These are phyloP conservation scores for Microsporum canis DNA, from an alignment of 2,329 filamentous ascomycete species.

Conservation along the genomic window DNA sequence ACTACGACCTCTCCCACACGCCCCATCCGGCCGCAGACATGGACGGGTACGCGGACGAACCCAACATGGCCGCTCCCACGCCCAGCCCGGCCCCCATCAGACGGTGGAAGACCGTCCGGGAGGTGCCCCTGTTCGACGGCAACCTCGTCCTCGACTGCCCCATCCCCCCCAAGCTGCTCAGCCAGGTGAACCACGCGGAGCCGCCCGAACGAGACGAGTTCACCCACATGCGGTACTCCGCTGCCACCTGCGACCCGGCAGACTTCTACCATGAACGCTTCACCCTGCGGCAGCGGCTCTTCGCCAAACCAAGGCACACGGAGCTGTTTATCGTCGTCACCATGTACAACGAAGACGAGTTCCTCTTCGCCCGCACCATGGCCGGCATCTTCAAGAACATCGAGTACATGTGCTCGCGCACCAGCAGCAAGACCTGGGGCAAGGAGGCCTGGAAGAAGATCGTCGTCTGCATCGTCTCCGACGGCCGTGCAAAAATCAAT, in stretches of 20 bases:
- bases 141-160: slow-evolving; percentile 96
- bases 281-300: slow-evolving; percentile 79
- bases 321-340: slow-evolving; percentile 94
- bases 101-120: slow-evolving; percentile 97
- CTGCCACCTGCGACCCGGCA: slow-evolving; percentile 83
- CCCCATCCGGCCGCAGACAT: slow-evolving; percentile 40
- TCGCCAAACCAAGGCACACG: slow-evolving; percentile 83
- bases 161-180: slow-evolving; percentile 76
- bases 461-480: slow-evolving; percentile 92
- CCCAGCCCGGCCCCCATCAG: slow-evolving; percentile 55
- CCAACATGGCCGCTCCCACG: slow-evolving; percentile 23
- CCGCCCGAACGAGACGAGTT: slow-evolving; percentile 70
- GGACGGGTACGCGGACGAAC: slow-evolving; percentile 35
- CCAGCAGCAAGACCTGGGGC: slow-evolving; percentile 93
- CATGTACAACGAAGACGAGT: slow-evolving; percentile 99
- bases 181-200: slow-evolving; percentile 72
- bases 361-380: slow-evolving; percentile 91
- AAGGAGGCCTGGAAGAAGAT: slow-evolving; percentile 99
- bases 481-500: slow-evolving; percentile 95
- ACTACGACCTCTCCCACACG: slow-evolving; percentile 41
- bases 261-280: slow-evolving; percentile 85
- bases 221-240: slow-evolving; percentile 75
- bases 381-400: slow-evolving; percentile 97
- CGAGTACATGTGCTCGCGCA: slow-evolving; percentile 91
- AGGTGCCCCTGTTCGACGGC: slow-evolving; percentile 92